phyloP scores from a whole-genome alignment of 2,329 filamentous ascomycete genomes.

The Fusarium sp. region DNA sequence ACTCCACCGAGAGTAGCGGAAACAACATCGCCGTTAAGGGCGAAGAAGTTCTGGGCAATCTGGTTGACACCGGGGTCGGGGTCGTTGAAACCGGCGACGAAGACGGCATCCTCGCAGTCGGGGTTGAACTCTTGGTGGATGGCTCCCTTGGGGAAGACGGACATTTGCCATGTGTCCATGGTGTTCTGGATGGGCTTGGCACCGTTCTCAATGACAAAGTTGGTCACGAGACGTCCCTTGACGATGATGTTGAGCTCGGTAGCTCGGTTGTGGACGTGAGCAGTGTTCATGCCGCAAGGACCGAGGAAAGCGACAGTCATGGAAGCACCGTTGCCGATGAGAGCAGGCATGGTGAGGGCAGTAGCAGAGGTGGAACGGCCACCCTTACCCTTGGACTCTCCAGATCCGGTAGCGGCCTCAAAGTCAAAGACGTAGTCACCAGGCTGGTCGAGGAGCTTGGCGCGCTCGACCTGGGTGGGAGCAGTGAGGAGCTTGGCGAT shows the following conservation, averaged over 20 bases:
- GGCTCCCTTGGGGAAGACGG: conserved; percentile 61
- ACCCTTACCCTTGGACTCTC: conserved; percentile 45
- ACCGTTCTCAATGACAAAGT: conserved; percentile 57
- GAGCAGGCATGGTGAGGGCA: conserved; percentile 60
- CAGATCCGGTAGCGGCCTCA: conserved; percentile 34
- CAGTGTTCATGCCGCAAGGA: conserved; percentile 62
- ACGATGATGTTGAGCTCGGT: conserved; percentile 60
- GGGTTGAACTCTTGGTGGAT: conserved; percentile 64
- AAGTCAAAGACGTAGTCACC: conserved; percentile 58
- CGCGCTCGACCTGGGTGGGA: conserved; percentile 46
- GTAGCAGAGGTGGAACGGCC: conserved; percentile 54
- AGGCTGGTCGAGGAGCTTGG: conserved; percentile 46
- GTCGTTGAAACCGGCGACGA: conserved; percentile 59
- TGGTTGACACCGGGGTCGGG: conserved; percentile 59
- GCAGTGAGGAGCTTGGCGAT: conserved; percentile 45
- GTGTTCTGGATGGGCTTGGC: conserved; percentile 51
- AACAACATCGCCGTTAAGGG: conserved; percentile 51
- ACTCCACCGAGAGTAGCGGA: conserved; percentile 52
- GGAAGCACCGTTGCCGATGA: conserved; percentile 58
- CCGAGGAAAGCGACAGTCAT: conserved; percentile 62
- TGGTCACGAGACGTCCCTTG: conserved; percentile 55
- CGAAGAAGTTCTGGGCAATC: conserved; percentile 59
- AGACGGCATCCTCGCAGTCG: conserved; percentile 58
- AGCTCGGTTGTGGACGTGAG: conserved; percentile 59
- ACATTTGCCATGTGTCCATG: conserved; percentile 55